Base-by-base conservation (phyloP, 2,329 filamentous ascomycete genomes). In the Trichoderma semiorbis region DNA sequence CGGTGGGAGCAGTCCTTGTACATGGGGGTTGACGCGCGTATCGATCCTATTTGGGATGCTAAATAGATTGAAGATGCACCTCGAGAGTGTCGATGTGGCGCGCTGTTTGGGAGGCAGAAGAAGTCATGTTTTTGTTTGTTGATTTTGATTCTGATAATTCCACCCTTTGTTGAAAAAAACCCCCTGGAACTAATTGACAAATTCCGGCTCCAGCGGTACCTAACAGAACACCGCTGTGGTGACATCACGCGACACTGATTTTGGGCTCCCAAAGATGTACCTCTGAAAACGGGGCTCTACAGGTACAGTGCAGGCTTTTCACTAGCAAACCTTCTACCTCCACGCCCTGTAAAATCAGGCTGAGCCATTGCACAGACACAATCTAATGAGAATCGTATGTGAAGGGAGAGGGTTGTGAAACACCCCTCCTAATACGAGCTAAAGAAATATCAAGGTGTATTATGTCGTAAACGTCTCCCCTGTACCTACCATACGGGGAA, bases 1-100 rank as follows among this genome's bases (percentile, higher is more conserved):
- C 30, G 50, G 68, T 57, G 47, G 68, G 34, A 55, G 30, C 16
- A 21, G 14, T 30, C 28, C 28, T 30, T 7, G 28, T 50, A 14
- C 68, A 70, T 57, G 68, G 43, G 60, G 60, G 60, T 61, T 69
- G 68, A 70, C 68, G 68, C 68, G 68, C 68, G 68, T 70, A 64
- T 70, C 18, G 50, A 69, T 39, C 57, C 67, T 53, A 5, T 61
- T 69, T 26, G 57, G 65, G 43, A 26, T 47, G 34, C 18, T 47
- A 30, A 39, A 58, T 26, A 21, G 5, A 50, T 55, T 43, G 43
- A 12, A 58, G 11, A 58, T 58, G 10, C n/a, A 24, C 11, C n/a
- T 58, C 5, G 32, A 58, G 36, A 18, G 3, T 18, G 7, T 50
- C 24, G 30, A 10, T 47, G 61, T 7, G 24, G 39, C 39, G 43